Evolutionary conservation across 2,329 filamentous ascomycete species (phyloP).

Genomic region (Lasiodiplodia theobromae): DNA sequence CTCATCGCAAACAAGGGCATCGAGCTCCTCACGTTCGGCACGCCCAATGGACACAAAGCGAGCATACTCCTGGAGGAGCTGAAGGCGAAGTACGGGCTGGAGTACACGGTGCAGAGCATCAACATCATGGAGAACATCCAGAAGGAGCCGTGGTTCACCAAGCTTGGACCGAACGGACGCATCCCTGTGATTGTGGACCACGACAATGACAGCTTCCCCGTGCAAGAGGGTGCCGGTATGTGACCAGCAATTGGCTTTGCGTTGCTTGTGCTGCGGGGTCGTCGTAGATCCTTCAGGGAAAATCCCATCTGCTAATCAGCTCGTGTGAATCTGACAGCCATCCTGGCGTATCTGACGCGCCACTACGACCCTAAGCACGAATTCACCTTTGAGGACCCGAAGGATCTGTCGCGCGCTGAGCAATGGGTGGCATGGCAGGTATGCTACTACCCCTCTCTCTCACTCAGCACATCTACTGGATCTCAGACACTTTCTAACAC

Average conservation of each 20-base stretch:
- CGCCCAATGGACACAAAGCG: constrained; percentile 61
- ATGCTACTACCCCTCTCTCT: neutral
- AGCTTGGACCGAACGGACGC: constrained; percentile 68
- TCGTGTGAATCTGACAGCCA: constrained; percentile 32
- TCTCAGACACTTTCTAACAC: constrained; percentile 2
- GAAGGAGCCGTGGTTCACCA: constrained; percentile 72
- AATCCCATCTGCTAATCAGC: neutral
- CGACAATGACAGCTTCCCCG: constrained; percentile 64
- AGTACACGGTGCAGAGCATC: constrained; percentile 66
- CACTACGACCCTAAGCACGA: constrained; percentile 57
- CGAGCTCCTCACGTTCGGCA: constrained; percentile 67
- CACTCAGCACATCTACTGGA: neutral
- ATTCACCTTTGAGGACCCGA: constrained; percentile 55
- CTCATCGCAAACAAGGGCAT: constrained; percentile 69
- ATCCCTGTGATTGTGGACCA: constrained; percentile 73
- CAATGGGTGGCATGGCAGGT: constrained; percentile 69
- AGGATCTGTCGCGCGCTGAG: constrained; percentile 57
- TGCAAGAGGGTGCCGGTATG: constrained; percentile 51
- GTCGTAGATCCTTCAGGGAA: neutral
- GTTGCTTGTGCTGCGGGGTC: neutral
- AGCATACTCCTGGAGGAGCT: constrained; percentile 71
- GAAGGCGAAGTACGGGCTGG: constrained; percentile 67
- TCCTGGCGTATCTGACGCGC: constrained; percentile 53
- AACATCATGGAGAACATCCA: constrained; percentile 68
- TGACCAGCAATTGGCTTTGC: neutral